Conservation (phyloP, 164 flowering plant genomes). For the Nelumbo lutea region DNA sequence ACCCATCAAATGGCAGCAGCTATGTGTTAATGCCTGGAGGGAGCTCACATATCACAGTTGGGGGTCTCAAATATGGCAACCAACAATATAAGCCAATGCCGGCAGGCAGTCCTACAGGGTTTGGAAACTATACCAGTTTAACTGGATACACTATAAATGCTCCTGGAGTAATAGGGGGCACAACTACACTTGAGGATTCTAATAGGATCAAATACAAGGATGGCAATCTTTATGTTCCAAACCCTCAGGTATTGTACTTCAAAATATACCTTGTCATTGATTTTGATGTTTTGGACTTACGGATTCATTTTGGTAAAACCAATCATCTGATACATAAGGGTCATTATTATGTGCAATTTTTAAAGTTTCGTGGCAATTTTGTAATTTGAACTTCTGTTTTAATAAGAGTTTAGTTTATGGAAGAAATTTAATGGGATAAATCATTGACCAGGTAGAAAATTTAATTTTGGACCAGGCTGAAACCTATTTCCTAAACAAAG, state of each 20-base stretch:
- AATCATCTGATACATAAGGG: too few relatives aligned
- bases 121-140: conserved; percentile 65
- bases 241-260: conserved; percentile 93
- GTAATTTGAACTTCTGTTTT: too few relatives aligned
- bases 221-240: conserved; percentile 69
- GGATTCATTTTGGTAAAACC: too few relatives aligned
- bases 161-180: conserved; percentile 60
- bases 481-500: too few relatives aligned
- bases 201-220: conserved; percentile 89
- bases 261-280: too few relatives aligned
- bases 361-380: too few relatives aligned
- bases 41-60: conserved; percentile 59
- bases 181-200: conserved; percentile 75
- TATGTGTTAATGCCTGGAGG: conserved; percentile 87
- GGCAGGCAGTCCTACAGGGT: conserved; percentile 67
- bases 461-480: too few relatives aligned
- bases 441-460: too few relatives aligned
- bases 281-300: too few relatives aligned
- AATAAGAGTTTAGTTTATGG: too few relatives aligned
- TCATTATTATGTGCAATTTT: too few relatives aligned
- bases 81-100: conserved; percentile 84
- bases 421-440: too few relatives aligned
- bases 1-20: conserved; percentile 73
- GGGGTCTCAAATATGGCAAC: conserved; percentile 70
- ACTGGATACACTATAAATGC: conserved; percentile 71